phyloP scores from a whole-genome alignment of 2,329 filamentous ascomycete species.

The Aspergillus luchuensis region DNA sequence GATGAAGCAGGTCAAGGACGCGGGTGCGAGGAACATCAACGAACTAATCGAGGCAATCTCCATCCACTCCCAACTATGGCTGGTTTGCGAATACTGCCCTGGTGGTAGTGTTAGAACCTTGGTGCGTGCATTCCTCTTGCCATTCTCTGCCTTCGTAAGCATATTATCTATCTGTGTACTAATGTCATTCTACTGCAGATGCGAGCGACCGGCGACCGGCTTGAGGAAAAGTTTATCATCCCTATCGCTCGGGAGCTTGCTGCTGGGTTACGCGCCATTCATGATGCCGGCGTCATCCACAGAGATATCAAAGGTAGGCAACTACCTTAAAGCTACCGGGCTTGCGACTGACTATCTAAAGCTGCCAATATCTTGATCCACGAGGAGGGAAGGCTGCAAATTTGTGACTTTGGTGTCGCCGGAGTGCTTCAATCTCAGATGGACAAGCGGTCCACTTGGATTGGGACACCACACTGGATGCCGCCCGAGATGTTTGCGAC shows the following conservation, averaged over 20 bases:
- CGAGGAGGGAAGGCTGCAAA: conserved; percentile 63
- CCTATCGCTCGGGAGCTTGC: conserved; percentile 66
- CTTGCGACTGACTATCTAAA: conserved; percentile 25
- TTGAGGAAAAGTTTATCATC: conserved; percentile 64
- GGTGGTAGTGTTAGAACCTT: conserved; percentile 67
- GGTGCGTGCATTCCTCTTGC: conserved; percentile 46
- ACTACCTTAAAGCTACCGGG: no score
- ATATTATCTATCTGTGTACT: conserved; percentile 11
- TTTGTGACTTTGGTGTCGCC: conserved; percentile 68
- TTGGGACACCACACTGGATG: conserved; percentile 69
- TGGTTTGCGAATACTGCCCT: conserved; percentile 67
- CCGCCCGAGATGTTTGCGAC: conserved; percentile 59
- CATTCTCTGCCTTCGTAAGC: conserved; percentile 20
- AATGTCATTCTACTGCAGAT: conserved; percentile 38
- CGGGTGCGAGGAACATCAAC: conserved; percentile 64
- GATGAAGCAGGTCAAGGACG: conserved; percentile 63
- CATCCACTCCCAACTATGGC: conserved; percentile 66
- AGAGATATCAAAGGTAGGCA: conserved; percentile 63
- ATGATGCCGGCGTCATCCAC: conserved; percentile 67
- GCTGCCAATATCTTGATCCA: conserved; percentile 65
- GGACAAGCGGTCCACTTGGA: conserved; percentile 65
- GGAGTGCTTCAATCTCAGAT: conserved; percentile 62
- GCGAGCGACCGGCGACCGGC: conserved; percentile 50
- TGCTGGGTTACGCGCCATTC: conserved; percentile 62
- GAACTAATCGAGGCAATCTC: conserved; percentile 65